Percentiles rank a stretch among this genome's conserved stretches.
Conservation (phyloP, 139 green algal species). For the Edaphochlamys debaryana region DNA sequence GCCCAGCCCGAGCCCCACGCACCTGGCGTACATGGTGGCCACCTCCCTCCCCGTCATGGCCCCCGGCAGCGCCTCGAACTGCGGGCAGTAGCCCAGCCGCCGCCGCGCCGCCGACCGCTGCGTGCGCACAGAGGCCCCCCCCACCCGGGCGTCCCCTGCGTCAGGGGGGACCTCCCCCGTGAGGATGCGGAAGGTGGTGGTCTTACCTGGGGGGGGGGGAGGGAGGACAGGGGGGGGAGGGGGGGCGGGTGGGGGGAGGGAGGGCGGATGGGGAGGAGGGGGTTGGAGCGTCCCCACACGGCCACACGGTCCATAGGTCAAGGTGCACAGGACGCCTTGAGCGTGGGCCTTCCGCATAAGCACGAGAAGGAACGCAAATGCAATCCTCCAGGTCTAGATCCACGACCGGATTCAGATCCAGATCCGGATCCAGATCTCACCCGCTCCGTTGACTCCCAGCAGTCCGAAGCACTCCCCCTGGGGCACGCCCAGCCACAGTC, state of each 20-base stretch:
- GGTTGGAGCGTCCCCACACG: too few relatives aligned
- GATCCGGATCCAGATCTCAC: too few relatives aligned
- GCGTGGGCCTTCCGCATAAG: too few relatives aligned
- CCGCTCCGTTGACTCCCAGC: conserved; percentile 71
- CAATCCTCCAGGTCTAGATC: too few relatives aligned
- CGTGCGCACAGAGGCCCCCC: conserved; percentile 59
- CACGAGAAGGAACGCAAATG: too few relatives aligned
- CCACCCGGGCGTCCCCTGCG: conserved; percentile 68
- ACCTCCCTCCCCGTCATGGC: conserved; percentile 74
- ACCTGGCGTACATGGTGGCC: conserved; percentile 72
- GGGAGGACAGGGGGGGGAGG: neutral
- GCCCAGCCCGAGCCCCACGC: too few relatives aligned
- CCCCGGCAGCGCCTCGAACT: conserved; percentile 69
- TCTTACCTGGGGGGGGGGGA: conserved; percentile 80
- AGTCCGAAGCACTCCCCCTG: conserved; percentile 86
- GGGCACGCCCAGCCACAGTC: conserved; percentile 69
- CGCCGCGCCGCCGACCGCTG: conserved; percentile 54
- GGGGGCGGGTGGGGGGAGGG: neutral
- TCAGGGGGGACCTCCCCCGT: conserved; percentile 73
- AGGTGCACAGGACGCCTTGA: too few relatives aligned
- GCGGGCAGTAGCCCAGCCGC: conserved; percentile 78
- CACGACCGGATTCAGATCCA: too few relatives aligned
- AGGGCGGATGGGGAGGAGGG: too few relatives aligned
- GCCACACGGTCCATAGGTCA: too few relatives aligned
- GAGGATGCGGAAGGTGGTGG: conserved; percentile 80